These are phyloP conservation scores for Tylopilus balloui DNA, from an alignment of 768 basidiomycete species.

Conservation along the genomic window DNA sequence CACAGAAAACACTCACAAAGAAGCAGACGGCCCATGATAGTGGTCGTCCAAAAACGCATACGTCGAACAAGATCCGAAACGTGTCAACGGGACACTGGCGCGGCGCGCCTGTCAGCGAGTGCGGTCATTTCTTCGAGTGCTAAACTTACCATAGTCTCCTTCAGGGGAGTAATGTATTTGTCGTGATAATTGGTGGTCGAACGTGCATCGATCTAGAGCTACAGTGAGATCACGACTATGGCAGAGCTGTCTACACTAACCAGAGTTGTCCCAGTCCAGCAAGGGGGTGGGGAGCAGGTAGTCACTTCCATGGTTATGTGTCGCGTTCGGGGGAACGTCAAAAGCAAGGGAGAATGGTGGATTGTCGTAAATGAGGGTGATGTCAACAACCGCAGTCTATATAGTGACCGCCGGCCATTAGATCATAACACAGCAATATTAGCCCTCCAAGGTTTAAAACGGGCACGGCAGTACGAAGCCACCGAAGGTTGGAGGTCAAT, in stretches of 20 bases:
- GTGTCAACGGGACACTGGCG: constrained; percentile 1
- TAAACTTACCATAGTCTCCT: constrained; percentile 2
- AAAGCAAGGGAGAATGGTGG: neutral
- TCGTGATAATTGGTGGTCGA: neutral
- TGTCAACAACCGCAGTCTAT: constrained; percentile 12
- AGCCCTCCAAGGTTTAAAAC: neutral
- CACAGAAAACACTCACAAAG: constrained; percentile 13
- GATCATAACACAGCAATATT: constrained; percentile 18
- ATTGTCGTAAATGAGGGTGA: constrained; percentile 1
- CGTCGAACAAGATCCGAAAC: constrained; percentile 1
- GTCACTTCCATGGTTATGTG: constrained; percentile 5
- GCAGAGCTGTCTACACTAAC: constrained; percentile 3
- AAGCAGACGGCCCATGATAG: constrained; percentile 19
- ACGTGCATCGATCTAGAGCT: constrained; percentile 6
- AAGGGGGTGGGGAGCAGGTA: neutral
- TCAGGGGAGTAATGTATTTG: constrained; percentile 2
- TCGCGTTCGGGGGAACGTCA: neutral
- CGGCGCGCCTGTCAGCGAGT: neutral
- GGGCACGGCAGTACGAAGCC: constrained; percentile 1
- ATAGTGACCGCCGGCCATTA: constrained; percentile 12
- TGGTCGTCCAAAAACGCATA: neutral
- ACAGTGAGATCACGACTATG: neutral
- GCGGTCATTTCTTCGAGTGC: neutral
- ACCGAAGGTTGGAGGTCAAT: neutral
- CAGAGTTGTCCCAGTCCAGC: constrained; percentile 2